Evolutionary conservation across 768 basidiomycete species (phyloP), one percentile per base, ranked within the genome.

Genomic region (Tephrocybe sp.): DNA sequence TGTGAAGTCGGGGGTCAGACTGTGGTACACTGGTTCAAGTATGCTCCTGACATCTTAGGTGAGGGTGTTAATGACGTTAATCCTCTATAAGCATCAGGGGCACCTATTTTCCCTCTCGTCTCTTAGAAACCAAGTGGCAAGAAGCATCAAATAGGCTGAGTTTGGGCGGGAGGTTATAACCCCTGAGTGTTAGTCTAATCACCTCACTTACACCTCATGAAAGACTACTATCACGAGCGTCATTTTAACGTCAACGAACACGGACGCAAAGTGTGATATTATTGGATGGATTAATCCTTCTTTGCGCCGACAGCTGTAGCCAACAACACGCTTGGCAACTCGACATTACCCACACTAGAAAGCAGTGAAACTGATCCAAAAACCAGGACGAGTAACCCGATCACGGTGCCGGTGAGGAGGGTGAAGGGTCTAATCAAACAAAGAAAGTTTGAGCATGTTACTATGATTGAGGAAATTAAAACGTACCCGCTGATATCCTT

Each of bases 401-500:
- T 66, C 22, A 76, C 76, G 2, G 85, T 88, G 39, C 91, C 89
- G 2, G 80, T 65, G 42, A 93, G 68, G 43, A 93, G 77, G 13
- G 85, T 83, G 56, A 93, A 92, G 14, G 84, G 81, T 11, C 90
- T 92, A 54, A 9, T 16, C 42, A 32, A 53, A 33, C 11, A 35
- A n/a, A 35, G 53, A 9, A 46, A 31, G 26, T 26, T 26, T 57
- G 51, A 26, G 23, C 17, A 48, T 53, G 50, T 53, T 19, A 38
- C 46, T 11, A 39, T 33, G 49, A 34, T 41, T 52, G 20, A 44
- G 19, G 39, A 13, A 12, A 23, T 6, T 5, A 19, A 6, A 12
- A 81, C 87, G 54, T 61, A 90, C 90, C 80, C 82, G 73, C 87
- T 91, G 42, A 92, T 69, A 61, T 93, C 91, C 67, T 82, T 83